Percentiles rank a stretch among this genome's conserved stretches.
phyloP scores from a whole-genome alignment of 129 eudicot species.

The Flaveria bidentis region DNA sequence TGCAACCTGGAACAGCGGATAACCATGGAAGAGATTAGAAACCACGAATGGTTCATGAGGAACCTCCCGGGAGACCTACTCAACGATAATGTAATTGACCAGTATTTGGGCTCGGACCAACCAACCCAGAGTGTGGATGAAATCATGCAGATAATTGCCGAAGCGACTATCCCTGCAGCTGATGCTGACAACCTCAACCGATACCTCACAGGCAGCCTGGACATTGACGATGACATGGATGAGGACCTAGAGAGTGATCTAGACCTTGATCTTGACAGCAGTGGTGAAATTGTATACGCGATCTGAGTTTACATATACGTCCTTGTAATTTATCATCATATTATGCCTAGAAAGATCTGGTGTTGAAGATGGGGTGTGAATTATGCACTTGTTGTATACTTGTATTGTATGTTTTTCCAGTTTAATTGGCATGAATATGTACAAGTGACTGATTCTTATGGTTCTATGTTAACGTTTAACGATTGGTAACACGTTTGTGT shows the following conservation, averaged over 20 bases:
- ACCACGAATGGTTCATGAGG: constrained; percentile 72
- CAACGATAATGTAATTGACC: constrained; percentile 55
- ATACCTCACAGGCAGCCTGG: constrained; percentile 72
- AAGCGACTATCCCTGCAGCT: constrained; percentile 86
- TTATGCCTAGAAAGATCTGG: constrained; percentile 13
- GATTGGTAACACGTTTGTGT: background rate
- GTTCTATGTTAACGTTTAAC: background rate
- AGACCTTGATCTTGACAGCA: constrained; percentile 82
- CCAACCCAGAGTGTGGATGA: constrained; percentile 79
- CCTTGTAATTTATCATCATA: background rate
- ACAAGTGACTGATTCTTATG: constrained; percentile 16
- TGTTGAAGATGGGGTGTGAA: constrained; percentile 8
- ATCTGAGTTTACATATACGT: constrained; percentile 8
- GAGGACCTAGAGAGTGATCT: constrained; percentile 83
- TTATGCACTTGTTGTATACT: background rate
- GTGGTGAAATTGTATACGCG: constrained; percentile 39
- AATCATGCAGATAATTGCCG: constrained; percentile 86
- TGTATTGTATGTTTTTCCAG: constrained; percentile 14
- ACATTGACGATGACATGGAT: constrained; percentile 93
- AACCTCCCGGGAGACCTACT: constrained; percentile 73
- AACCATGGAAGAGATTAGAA: constrained; percentile 65
- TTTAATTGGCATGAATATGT: background rate
- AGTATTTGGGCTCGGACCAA: constrained; percentile 65
- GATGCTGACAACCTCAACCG: constrained; percentile 57
- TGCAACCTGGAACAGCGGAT: constrained; percentile 55